These are phyloP conservation scores for Thalassiosira exigua DNA, from an alignment of 352 stramenopile genomes.

Conservation along the genomic window DNA sequence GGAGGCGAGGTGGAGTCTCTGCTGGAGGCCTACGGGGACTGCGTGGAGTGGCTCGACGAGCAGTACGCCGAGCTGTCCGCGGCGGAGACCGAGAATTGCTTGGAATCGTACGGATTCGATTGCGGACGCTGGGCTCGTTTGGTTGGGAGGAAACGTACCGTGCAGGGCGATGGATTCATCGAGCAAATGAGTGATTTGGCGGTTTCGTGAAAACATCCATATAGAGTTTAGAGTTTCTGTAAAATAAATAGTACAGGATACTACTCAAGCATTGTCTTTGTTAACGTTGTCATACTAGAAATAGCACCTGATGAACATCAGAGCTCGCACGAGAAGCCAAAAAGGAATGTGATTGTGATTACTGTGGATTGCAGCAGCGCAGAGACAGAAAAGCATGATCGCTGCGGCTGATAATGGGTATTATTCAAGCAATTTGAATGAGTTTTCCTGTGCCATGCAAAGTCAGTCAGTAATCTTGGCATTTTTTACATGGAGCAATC, in stretches of 20 bases:
- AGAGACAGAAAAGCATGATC: too few relatives aligned
- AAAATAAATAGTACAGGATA: conserved; percentile 4
- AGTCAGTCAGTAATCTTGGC: too few relatives aligned
- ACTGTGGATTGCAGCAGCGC: too few relatives aligned
- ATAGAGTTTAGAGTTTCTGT: neutral
- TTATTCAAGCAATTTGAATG: too few relatives aligned
- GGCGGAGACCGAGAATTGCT: conserved; percentile 32
- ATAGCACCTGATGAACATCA: too few relatives aligned
- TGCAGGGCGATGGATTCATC: conserved; percentile 40
- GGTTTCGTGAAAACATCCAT: too few relatives aligned
- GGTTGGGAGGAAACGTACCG: conserved; percentile 48
- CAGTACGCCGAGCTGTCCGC: conserved; percentile 61
- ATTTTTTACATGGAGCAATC: too few relatives aligned
- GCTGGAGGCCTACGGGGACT: conserved; percentile 54
- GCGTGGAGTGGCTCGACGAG: conserved; percentile 60
- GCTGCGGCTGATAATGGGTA: too few relatives aligned
- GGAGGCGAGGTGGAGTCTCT: conserved; percentile 63
- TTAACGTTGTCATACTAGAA: too few relatives aligned
- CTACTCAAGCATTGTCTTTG: neutral
- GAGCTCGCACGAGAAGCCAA: too few relatives aligned
- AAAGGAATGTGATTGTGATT: too few relatives aligned
- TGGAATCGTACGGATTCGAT: conserved; percentile 69
- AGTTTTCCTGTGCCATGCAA: too few relatives aligned
- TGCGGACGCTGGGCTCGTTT: conserved; percentile 57
- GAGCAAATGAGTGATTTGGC: conserved; percentile 60